These are phyloP conservation scores for Lepraria neglecta DNA, from an alignment of 495 filamentous ascomycete genomes.

Conservation along the genomic window DNA sequence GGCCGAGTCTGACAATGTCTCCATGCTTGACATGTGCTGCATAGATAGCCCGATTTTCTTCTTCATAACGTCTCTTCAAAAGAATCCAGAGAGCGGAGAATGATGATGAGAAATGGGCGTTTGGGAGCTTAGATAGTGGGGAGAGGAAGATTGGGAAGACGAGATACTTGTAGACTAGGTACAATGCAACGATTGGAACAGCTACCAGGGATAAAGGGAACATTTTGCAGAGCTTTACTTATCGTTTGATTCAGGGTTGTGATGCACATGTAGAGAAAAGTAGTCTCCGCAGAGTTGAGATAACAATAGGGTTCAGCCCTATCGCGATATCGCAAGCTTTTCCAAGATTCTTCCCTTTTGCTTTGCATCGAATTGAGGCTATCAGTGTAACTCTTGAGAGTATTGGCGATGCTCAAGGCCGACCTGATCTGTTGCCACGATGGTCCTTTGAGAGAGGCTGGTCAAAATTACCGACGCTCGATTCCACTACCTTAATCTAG, in stretches of 20 bases:
- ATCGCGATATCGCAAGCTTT: background rate
- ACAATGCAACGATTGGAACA: background rate
- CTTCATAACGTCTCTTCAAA: conserved; percentile 41
- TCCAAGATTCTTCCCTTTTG: too few species aligned
- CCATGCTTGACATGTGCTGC: conserved; percentile 51
- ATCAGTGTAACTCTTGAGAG: too few species aligned
- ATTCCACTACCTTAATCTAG: too few species aligned
- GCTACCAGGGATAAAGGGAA: background rate
- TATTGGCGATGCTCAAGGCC: too few species aligned
- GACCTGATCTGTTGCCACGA: too few species aligned
- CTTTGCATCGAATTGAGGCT: too few species aligned
- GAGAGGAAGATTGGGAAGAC: conserved; percentile 55
- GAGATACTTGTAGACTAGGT: conserved; percentile 43
- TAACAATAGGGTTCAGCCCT: conserved; percentile 1
- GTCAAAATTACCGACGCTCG: too few species aligned
- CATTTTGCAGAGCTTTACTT: conserved; percentile 2
- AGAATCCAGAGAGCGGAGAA: conserved; percentile 59
- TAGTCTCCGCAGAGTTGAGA: background rate
- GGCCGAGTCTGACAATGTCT: conserved; percentile 56
- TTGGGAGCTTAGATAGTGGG: conserved; percentile 58
- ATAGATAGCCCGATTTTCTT: conserved; percentile 51
- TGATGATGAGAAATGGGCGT: conserved; percentile 55
- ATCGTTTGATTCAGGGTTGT: too few species aligned
- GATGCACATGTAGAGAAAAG: background rate
- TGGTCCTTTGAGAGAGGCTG: too few species aligned